Evolutionary conservation across 192 early-diverging fungal species (phyloP), one percentile per base, ranked within the genome.

Genomic region (Allomyces arbusculus): DNA sequence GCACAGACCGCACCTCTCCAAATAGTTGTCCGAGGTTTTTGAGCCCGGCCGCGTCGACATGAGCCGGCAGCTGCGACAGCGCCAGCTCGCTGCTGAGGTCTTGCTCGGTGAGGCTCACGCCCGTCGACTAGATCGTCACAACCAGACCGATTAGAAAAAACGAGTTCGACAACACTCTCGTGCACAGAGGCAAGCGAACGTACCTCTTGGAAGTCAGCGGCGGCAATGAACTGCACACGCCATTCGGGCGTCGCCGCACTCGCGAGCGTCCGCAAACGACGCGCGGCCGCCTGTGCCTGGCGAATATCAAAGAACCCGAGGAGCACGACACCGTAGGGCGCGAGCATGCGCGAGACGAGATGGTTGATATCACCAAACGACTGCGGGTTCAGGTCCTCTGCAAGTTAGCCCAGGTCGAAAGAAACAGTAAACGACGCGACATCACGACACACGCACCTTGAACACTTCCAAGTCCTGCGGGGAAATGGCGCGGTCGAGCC

Each of bases 231-330:
- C 16, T 69, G 68, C 7, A 76, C 70, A 9, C 65, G 44, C 20
- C 71, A 28, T 20, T 45, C 20, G 14, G 68, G 26, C 9, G 44
- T 23, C 20, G 64, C 63, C 33, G 73, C 70, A 8, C 44, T 23
- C 10, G 63, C 19, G 24, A 44, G 66, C 7, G 44, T 55, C 16
- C 64, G 45, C 23, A 76, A 64, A 62, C 24, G 62, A 63, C 63
- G 58, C 8, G 65, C 65, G 1, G 77, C 79, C 23, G 16, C 44
- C 61, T 71, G 65, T 0, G 79, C 73, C 33, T 78, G 73, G 16
- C 72, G 62, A 11, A 80, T 69, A 50, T 78, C 75, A 64, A 70
- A 78, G 65, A 77, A 80, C 70, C 73, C 77, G 44, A 78, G 66
- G 24, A 78, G 69, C 22, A 75, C 63, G n/a, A 71, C 61, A 6